These are phyloP conservation scores for Metschnikowia amazonensis DNA, from an alignment of 805 yeast genomes.

Conservation along the genomic window DNA sequence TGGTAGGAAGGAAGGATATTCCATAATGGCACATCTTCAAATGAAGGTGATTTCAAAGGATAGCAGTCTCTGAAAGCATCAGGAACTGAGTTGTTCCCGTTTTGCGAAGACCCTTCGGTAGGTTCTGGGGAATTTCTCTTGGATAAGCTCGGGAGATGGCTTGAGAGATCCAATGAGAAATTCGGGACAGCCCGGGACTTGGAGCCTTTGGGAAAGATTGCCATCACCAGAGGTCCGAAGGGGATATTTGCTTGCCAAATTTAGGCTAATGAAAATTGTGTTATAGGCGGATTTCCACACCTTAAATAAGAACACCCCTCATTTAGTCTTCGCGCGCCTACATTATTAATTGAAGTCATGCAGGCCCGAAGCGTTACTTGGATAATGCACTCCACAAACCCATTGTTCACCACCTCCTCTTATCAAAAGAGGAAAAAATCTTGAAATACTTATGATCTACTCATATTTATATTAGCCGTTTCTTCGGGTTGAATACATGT, in stretches of 20 bases:
- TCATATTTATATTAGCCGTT: too few relatives aligned
- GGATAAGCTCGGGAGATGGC: constrained; percentile 1
- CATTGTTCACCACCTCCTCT: not conserved
- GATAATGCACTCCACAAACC: not conserved
- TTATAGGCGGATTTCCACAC: not conserved
- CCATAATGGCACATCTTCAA: constrained; percentile 29
- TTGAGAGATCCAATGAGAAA: constrained; percentile 7
- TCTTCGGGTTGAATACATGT: too few relatives aligned
- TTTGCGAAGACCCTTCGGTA: not conserved
- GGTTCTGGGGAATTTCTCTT: not conserved
- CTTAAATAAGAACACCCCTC: not conserved
- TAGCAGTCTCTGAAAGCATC: constrained; percentile 5
- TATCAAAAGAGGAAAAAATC: not conserved
- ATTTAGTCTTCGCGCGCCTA: constrained; percentile 1
- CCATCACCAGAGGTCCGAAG: constrained; percentile 9
- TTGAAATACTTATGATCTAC: too few relatives aligned
- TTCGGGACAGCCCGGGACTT: constrained; percentile 8
- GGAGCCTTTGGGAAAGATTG: constrained; percentile 9
- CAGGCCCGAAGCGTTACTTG: not conserved
- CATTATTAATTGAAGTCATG: not conserved
- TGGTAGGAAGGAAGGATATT: constrained; percentile 32
- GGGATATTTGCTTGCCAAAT: not conserved
- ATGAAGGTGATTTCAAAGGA: constrained; percentile 24
- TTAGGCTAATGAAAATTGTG: not conserved
- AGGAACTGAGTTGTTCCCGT: not conserved